Percentiles rank a stretch among this genome's conserved stretches.
phyloP scores from a whole-genome alignment of 768 basidiomycete species.

The Phaeotremella fagi region DNA sequence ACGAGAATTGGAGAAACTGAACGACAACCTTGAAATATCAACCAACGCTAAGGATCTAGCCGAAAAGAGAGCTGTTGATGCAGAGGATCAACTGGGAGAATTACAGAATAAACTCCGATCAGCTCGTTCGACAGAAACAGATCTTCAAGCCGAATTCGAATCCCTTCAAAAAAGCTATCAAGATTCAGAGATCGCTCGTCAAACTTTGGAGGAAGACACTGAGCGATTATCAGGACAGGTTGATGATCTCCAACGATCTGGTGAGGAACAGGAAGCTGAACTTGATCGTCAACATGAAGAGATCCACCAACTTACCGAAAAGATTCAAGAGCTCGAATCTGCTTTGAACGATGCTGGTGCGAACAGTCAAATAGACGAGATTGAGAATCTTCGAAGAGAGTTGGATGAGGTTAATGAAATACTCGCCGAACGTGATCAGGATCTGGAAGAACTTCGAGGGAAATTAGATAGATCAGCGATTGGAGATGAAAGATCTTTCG shows the following conservation, averaged over 20 bases:
- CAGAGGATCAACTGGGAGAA: constrained; percentile 9
- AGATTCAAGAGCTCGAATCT: constrained; percentile 12
- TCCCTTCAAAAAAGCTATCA: neutral
- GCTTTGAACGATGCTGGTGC: constrained; percentile 5
- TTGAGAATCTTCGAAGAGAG: constrained; percentile 9
- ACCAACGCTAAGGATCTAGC: neutral
- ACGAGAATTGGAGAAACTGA: neutral
- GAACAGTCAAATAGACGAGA: constrained; percentile 5
- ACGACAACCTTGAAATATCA: neutral
- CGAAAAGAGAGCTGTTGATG: constrained; percentile 2
- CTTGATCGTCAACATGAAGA: constrained; percentile 17
- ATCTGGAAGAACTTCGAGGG: constrained; percentile 23
- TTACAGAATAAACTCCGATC: constrained; percentile 3
- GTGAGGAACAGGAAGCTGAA: constrained; percentile 12
- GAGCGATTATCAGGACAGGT: constrained; percentile 4
- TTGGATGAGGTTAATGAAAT: constrained; percentile 12
- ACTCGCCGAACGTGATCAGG: constrained; percentile 25
- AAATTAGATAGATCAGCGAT: constrained; percentile 20
- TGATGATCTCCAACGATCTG: neutral
- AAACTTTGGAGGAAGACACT: constrained; percentile 4
- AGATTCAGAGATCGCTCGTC: constrained; percentile 4
- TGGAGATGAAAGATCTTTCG: constrained; percentile 5
- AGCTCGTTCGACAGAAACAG: neutral
- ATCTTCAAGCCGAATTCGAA: constrained; percentile 9
- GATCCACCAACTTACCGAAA: constrained; percentile 14